These are phyloP conservation scores for Fusarium proliferatum DNA, from an alignment of 2,329 filamentous ascomycete genomes.

Conservation along the genomic window DNA sequence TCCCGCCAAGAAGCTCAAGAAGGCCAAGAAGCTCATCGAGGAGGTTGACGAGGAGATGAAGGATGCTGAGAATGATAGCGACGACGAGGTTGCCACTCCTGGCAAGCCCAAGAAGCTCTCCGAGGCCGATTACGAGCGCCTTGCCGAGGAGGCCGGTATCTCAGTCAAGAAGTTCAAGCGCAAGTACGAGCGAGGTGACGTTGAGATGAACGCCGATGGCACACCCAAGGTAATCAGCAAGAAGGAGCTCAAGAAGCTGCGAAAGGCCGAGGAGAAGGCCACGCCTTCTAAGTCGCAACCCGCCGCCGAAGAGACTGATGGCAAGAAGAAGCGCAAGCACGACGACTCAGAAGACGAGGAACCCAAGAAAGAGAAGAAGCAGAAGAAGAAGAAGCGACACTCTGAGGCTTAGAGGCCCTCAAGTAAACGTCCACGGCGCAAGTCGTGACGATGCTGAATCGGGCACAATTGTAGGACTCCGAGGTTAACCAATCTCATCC, in stretches of 20 bases:
- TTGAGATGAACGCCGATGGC: conserved; percentile 73
- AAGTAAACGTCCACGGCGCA: conserved; percentile 29
- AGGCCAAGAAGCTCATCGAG: conserved; percentile 57
- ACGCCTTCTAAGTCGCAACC: conserved; percentile 57
- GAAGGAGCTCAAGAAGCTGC: conserved; percentile 80
- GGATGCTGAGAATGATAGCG: conserved; percentile 55
- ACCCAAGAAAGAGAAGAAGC: conserved; percentile 69
- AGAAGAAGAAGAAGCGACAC: conserved; percentile 61
- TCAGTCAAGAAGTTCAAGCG: conserved; percentile 81
- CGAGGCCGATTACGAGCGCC: conserved; percentile 66
- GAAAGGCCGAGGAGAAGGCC: conserved; percentile 68
- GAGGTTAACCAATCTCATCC: conserved; percentile 26
- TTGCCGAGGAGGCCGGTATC: conserved; percentile 75
- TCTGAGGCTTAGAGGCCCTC: conserved; percentile 48
- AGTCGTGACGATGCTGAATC: conserved; percentile 37
- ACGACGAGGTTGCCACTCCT: conserved; percentile 49
- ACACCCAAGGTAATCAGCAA: conserved; percentile 76
- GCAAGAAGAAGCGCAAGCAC: conserved; percentile 74
- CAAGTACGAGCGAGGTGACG: conserved; percentile 81
- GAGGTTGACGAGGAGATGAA: conserved; percentile 58
- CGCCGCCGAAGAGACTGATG: conserved; percentile 54
- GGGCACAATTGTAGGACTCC: conserved; percentile 27
- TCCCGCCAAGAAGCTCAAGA: conserved; percentile 50
- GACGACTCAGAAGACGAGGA: conserved; percentile 73
- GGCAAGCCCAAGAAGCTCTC: conserved; percentile 59